Evolutionary conservation across 768 basidiomycete species (phyloP).

Genomic region (Leucosporidium creatinivorum): DNA sequence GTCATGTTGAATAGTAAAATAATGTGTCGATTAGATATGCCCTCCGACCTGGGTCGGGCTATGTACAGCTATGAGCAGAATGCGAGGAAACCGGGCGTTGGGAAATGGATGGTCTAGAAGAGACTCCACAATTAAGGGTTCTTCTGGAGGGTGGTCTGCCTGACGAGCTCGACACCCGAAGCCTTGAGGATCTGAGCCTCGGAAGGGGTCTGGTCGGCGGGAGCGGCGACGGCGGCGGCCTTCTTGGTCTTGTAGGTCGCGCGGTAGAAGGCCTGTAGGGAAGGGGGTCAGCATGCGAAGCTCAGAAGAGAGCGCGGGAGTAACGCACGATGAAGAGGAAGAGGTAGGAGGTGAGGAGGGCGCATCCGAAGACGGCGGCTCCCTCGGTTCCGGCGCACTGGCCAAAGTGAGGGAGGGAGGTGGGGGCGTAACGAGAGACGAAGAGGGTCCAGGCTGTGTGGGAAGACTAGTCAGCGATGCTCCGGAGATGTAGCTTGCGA

Average conservation of each 20-base stretch:
- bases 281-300: no score
- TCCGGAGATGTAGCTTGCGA: not conserved
- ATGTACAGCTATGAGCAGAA: no score
- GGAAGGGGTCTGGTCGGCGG: not conserved
- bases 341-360: constrained; percentile 79
- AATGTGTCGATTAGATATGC: no score
- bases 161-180: no score
- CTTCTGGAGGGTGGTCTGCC: no score
- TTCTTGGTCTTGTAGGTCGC: constrained; percentile 4
- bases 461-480: constrained; percentile 21
- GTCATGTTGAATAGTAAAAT: no score
- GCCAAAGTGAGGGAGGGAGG: constrained; percentile 57
- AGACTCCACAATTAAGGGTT: no score
- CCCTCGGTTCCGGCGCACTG: constrained; percentile 82
- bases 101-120: no score
- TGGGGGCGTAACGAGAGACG: constrained; percentile 51
- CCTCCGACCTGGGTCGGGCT: no score
- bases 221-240: not conserved
- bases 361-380: constrained; percentile 84
- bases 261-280: constrained; percentile 1
- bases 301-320: not conserved
- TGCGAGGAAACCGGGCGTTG: no score
- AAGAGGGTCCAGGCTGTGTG: constrained; percentile 70
- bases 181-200: no score
- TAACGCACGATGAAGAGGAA: constrained; percentile 70